A percentile compares a stretch with the other conserved stretches of the same genome.
These are phyloP conservation scores for Stephania yunnanensis DNA, from an alignment of 164 flowering plant genomes.

Conservation along the genomic window DNA sequence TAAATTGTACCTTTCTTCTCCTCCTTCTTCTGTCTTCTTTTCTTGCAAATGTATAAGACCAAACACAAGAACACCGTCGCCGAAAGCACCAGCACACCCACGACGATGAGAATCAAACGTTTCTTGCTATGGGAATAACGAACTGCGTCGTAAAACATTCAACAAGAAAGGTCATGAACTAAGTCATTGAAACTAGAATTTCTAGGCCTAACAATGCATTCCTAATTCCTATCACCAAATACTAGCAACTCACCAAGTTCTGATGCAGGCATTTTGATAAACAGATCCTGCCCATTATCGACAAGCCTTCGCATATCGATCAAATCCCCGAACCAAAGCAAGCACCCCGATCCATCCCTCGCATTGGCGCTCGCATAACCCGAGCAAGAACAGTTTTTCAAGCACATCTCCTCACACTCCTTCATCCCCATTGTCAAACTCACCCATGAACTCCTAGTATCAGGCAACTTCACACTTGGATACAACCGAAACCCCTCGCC, in stretches of 20 bases:
- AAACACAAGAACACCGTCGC: too few species aligned
- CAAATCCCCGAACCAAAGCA: constrained; percentile 2
- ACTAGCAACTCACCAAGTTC: not conserved
- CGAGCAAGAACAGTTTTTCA: constrained; percentile 29
- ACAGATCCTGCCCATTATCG: not conserved
- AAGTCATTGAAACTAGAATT: too few species aligned
- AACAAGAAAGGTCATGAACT: too few species aligned
- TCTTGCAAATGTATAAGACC: too few species aligned
- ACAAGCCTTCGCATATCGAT: not conserved
- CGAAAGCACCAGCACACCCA: too few species aligned
- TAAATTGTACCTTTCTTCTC: too few species aligned
- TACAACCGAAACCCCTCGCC: constrained; percentile 8
- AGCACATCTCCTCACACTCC: constrained; percentile 25
- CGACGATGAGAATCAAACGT: too few species aligned
- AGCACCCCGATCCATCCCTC: constrained; percentile 24
- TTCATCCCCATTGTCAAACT: constrained; percentile 12
- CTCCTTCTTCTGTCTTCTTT: too few species aligned
- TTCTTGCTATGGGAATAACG: too few species aligned
- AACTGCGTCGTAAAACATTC: too few species aligned
- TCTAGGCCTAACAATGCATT: too few species aligned
- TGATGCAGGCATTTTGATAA: not conserved
- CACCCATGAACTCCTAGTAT: constrained; percentile 9
- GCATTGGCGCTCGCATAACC: constrained; percentile 24
- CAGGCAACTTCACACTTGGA: constrained; percentile 22
- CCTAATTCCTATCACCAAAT: too few species aligned